Evolutionary conservation across 2,329 filamentous ascomycete genomes (phyloP).

Genomic region (Sclerotinia minor): DNA sequence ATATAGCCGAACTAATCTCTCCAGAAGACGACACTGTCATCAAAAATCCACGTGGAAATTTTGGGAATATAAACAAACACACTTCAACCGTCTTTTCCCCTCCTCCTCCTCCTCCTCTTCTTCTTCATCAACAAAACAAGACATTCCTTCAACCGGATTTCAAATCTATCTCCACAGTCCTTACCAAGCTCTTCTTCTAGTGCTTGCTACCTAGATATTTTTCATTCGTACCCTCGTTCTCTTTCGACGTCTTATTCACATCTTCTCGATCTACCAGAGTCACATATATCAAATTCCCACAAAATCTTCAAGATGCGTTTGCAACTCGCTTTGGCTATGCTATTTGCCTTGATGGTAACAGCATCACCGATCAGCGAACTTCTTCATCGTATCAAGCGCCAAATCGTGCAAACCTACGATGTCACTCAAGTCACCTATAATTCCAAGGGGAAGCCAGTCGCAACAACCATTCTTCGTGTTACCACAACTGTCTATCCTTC

Average conservation of each 20-base stretch:
- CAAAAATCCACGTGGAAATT: slow-evolving; percentile 10
- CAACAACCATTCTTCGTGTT: slow-evolving; percentile 18
- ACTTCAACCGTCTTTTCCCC: background rate
- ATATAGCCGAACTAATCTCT: background rate
- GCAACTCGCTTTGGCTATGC: slow-evolving; percentile 15
- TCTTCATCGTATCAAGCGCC: slow-evolving; percentile 8
- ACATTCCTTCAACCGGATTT: background rate
- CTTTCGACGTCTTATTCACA: slow-evolving; percentile 5
- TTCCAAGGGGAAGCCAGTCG: slow-evolving; percentile 16
- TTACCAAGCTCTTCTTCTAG: slow-evolving; percentile 21
- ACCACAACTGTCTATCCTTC: slow-evolving; percentile 25
- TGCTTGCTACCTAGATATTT: slow-evolving; percentile 17
- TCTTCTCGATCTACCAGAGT: slow-evolving; percentile 11
- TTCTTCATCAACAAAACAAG: slow-evolving; percentile 4
- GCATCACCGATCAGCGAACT: slow-evolving; percentile 21
- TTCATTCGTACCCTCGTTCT: background rate
- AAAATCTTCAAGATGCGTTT: slow-evolving; percentile 21
- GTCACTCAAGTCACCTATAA: slow-evolving; percentile 22
- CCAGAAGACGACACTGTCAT: background rate
- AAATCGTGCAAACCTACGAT: slow-evolving; percentile 22
- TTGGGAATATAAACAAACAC: slow-evolving; percentile 19
- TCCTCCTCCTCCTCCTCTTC: slow-evolving; percentile 2
- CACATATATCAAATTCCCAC: background rate
- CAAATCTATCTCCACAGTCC: slow-evolving; percentile 9
- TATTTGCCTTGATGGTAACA: slow-evolving; percentile 20